Evolutionary conservation across 2,329 filamentous ascomycete genomes (phyloP), one percentile per base, ranked within the genome.

Genomic region (Calonectria hongkongensis): DNA sequence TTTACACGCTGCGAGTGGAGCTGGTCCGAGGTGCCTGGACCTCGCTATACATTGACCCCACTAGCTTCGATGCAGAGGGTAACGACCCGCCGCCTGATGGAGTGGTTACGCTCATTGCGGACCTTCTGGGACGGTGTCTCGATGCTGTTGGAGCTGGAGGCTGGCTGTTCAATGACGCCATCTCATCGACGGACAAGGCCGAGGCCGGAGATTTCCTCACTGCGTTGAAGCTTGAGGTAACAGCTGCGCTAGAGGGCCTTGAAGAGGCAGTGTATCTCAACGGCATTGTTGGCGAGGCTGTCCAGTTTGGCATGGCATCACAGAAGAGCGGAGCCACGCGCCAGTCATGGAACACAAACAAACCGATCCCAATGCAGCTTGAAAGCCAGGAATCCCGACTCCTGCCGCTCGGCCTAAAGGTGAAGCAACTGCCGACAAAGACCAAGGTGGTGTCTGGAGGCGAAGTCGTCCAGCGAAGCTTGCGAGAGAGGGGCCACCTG

Each of bases 21-120:
- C 88, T 96, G 56, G 90, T 92, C 65, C 91, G 92, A 75, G 94
- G 94, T 70, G 92, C 92, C 39, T 96, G 94, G 94, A 95, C 93
- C 0, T 90, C 91, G 21, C 88, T 90, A 27, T 95, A 95, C 82
- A 84, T 94, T 45, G 93, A 94, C 77, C 83, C 85, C 13, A 88
- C 89, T 18, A 83, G 86, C 65, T 85, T 87, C 36, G 87, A 89
- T 60, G 75, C 80, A 1, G 84, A 85, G 68, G 80, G 81, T 58
- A 83, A 82, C 71, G 84, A 85, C 28, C 78, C 83, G 27, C 90
- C 91, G 0, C 90, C 92, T 25, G 92, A 95, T 78, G 90, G 91
- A 63, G 91, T 92, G 65, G 93, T 96, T 75, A 88, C 90, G 18
- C 89, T 94, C 48, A 93, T 96, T 74, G 91, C 93, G 18, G 91